Base-by-base conservation (phyloP, 805 yeast genomes). In the Candida nemodendra region DNA sequence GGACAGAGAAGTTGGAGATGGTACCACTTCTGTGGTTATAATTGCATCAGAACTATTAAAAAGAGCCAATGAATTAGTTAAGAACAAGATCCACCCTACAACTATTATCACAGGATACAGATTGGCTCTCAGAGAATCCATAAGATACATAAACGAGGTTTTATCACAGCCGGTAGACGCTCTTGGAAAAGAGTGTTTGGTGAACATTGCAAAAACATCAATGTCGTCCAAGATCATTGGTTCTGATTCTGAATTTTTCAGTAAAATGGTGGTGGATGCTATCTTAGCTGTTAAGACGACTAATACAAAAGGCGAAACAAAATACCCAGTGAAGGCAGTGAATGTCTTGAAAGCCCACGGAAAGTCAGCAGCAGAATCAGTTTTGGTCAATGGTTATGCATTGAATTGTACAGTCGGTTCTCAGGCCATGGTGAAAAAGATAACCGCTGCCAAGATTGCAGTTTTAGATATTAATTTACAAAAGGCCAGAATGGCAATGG, bases 1-100 rank as follows among this genome's bases (percentile, higher is more conserved):
- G 69, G 99, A 93, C 64, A 79, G 96, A 56, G 99, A 93, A 66
- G 96, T 93, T 37, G 99, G 97, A 44, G 98, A 90, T 59, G 98
- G 98, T 52, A 90, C 99, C 30, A 93, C 99, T 0, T 85, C 96
- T 12, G 99, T 93, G 34, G 99, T 93, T 27, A 89, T 93, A 45
- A 82, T 95, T 59, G 98, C 99, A 17, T 76, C 95, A 24, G 99
- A 93, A 66, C 69, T 93, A 39, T 72, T 93, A 56, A 85, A 85
- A 56, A 77, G 96, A 48, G 99, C 99, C 27, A 88, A 89, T 64
- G 96, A 90, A 53, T 71, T 93, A 48, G 97, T 93, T 33, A 84
- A 84, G 58, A 87, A 87, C 66, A 87, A 88, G 60, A 84, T 95
- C 47, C 99, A 95, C 65, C 99, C 99, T 32, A 93, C 99, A 2